Evolutionary conservation across 2,329 filamentous ascomycete genomes (phyloP), one percentile per base, ranked within the genome.

Genomic region (Biscogniauxia mediterranea): DNA sequence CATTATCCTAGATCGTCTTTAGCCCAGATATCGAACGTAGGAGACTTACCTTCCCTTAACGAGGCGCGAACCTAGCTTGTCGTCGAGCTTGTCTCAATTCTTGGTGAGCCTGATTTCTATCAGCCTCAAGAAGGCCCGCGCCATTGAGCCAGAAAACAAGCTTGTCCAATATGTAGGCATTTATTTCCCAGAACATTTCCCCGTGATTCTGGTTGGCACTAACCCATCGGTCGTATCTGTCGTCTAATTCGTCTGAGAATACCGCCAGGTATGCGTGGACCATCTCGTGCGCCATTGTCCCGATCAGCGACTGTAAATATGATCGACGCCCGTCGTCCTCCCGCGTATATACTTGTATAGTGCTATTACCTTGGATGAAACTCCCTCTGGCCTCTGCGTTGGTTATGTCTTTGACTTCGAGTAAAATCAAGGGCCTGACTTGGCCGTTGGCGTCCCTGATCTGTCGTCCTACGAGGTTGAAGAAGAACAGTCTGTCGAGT

Each of bases 101-200:
- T 2, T 2, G 7, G 28, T 9, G 28, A 4, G 28, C 28, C 11
- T 13, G 3, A 6, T 9, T n/a, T 42, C 23, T 15, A 13, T 54
- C 7, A 32, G 15, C 13, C 11, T 2, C 13, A 3, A 46, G 17
- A 11, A 3, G 11, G 2, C 6, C 38, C 17, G 38, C 2, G 38
- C 6, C 38, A 5, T n/a, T 11, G 2, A 46, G 38, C 38, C 38
- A 46, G 11, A 11, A 2, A 46, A 6, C 3, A 5, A 46, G 13
- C 38, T 4, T 13, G 13, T n/a, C 17, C 11, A 46, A 46, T 46
- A 46, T 46, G 13, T 46, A n/a, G 1, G 5, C 13, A 2, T 17
- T 5, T 0, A 61, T 50, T 3, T 58, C 51, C 56, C 58, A 63
- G 11, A 61, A 64, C 56, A 61, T 64, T 15, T 57, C 52, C 2